Evolutionary conservation across 306 rosid species (phyloP).

Genomic region (Prunus kanzakura): DNA sequence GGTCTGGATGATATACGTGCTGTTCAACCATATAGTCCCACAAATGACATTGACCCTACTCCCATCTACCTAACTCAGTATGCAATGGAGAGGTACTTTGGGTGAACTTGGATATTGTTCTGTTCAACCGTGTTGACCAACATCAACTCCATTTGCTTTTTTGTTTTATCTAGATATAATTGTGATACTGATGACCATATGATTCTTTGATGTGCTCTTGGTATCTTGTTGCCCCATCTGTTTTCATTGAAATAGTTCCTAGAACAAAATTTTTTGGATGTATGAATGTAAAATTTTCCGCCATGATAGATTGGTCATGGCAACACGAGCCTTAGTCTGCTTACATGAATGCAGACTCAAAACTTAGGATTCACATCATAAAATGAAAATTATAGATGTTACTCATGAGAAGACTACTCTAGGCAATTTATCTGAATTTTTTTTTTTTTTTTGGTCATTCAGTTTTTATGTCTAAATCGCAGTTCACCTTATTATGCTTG

Average conservation of each 20-base stretch:
- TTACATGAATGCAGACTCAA: neutral
- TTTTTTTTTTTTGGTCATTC: neutral
- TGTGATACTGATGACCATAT: neutral
- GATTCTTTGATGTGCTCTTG: neutral
- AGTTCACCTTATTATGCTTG: conserved; percentile 5
- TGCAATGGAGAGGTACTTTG: conserved; percentile 79
- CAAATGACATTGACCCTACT: conserved; percentile 85
- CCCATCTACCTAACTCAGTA: conserved; percentile 73
- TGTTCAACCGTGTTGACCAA: neutral
- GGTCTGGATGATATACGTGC: conserved; percentile 96
- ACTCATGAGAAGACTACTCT: neutral
- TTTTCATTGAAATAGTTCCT: neutral
- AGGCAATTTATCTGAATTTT: neutral
- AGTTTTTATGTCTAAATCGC: neutral
- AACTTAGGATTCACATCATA: neutral
- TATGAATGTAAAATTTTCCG: neutral
- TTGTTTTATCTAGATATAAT: neutral
- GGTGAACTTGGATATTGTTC: neutral
- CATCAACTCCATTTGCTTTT: neutral
- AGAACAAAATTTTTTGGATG: neutral
- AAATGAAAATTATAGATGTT: neutral
- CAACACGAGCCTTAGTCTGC: neutral
- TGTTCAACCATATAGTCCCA: conserved; percentile 77
- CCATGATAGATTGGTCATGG: neutral
- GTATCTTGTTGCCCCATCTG: neutral